Conservation (phyloP, 2,329 filamentous ascomycete species). For the Ceratocystis albifundus region DNA sequence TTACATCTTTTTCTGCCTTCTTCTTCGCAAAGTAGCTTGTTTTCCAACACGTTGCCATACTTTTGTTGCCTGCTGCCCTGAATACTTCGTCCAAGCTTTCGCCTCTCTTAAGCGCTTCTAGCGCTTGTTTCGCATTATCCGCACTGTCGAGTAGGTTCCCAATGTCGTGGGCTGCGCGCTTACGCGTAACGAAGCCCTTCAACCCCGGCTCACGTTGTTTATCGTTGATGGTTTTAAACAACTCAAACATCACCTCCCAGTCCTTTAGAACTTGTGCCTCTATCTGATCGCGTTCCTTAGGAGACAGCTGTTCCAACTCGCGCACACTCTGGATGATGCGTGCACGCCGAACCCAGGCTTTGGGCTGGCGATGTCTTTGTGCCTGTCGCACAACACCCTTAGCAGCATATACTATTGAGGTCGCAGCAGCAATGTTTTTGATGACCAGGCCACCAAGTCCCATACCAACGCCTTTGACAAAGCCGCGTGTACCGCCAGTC, state of each 20-base stretch:
- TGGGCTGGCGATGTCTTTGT: conserved; percentile 42
- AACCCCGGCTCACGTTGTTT: conserved; percentile 27
- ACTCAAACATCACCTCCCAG: conserved; percentile 35
- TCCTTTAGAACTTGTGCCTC: conserved; percentile 32
- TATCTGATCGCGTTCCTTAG: conserved; percentile 28
- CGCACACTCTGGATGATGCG: conserved; percentile 48
- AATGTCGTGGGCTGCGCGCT: conserved; percentile 30
- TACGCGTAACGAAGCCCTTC: conserved; percentile 29
- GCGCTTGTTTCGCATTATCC: conserved; percentile 35
- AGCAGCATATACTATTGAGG: conserved; percentile 50
- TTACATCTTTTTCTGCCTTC: background rate
- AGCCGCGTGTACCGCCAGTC: conserved; percentile 38
- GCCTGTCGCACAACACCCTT: conserved; percentile 53
- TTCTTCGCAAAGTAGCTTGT: conserved; percentile 20
- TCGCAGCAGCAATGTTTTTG: conserved; percentile 51
- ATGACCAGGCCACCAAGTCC: conserved; percentile 52
- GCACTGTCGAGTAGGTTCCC: conserved; percentile 39
- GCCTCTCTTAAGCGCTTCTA: conserved; percentile 38
- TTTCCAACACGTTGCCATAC: conserved; percentile 19
- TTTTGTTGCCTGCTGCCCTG: conserved; percentile 1
- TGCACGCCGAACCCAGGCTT: conserved; percentile 43
- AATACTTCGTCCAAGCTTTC: conserved; percentile 29
- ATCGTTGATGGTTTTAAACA: conserved; percentile 33
- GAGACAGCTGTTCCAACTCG: conserved; percentile 32
- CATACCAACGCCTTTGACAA: conserved; percentile 48